Evolutionary conservation across 306 rosid species (phyloP).

Genomic region (Crataegus laevigata): DNA sequence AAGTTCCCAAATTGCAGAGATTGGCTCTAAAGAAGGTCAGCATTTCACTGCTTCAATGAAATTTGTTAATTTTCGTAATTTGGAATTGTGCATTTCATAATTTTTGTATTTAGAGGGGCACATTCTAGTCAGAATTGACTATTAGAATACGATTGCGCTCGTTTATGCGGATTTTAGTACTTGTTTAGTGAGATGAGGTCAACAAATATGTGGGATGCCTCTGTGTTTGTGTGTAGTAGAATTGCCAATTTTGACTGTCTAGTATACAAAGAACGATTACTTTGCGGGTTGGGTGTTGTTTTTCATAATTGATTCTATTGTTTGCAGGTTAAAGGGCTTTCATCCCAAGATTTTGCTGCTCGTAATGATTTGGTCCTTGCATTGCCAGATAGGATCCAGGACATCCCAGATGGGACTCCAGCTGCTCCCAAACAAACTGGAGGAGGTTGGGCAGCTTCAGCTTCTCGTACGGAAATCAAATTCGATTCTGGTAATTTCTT

Average conservation of each 20-base stretch:
- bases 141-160: neutral
- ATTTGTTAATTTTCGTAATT: neutral
- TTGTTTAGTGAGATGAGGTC: neutral
- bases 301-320: neutral
- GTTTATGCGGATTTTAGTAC: neutral
- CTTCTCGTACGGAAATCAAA: conserved; percentile 79
- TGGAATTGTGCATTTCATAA: neutral
- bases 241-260: neutral
- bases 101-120: neutral
- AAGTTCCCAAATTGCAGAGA: conserved; percentile 92
- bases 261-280: neutral
- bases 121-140: neutral
- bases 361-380: conserved; percentile 96
- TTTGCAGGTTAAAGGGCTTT: conserved; percentile 79
- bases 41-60: neutral
- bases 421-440: conserved; percentile 66
- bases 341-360: conserved; percentile 84
- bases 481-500: conserved; percentile 71
- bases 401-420: conserved; percentile 92
- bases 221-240: neutral
- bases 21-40: conserved; percentile 81
- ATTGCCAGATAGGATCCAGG: conserved; percentile 88
- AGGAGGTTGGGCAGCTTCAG: conserved; percentile 91
- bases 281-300: neutral
- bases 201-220: neutral